Percentiles rank a stretch among this genome's conserved stretches.
phyloP scores from a whole-genome alignment of 2,329 filamentous ascomycete genomes.

The Karstenula rhodostoma region DNA sequence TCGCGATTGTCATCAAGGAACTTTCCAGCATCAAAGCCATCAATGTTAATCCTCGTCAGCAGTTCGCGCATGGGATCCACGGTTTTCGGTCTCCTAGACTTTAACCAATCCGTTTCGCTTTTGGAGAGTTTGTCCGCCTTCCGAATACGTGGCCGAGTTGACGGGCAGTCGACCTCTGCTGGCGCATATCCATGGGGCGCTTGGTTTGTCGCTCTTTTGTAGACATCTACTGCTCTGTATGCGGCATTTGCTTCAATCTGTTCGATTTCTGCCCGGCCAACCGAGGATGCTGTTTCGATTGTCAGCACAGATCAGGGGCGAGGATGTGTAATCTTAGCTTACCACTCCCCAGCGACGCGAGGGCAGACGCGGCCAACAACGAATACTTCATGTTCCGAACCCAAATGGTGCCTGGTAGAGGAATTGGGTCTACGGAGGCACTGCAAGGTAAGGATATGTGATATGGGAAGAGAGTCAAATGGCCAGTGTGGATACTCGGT shows the following conservation, averaged over 20 bases:
- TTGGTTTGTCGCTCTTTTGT: conserved; percentile 59
- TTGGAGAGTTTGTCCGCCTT: conserved; percentile 68
- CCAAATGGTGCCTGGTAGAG: neutral
- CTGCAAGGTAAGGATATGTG: neutral
- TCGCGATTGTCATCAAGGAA: conserved; percentile 71
- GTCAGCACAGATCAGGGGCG: conserved; percentile 6
- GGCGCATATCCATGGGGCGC: conserved; percentile 77
- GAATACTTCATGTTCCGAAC: conserved; percentile 37
- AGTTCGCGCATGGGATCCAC: conserved; percentile 78
- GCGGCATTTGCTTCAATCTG: conserved; percentile 30
- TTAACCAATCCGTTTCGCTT: conserved; percentile 78
- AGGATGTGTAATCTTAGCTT: conserved; percentile 20
- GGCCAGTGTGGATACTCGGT: conserved; percentile 1
- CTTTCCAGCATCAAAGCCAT: conserved; percentile 75
- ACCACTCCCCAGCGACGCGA: conserved; percentile 42
- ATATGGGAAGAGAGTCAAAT: neutral
- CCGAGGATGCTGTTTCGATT: conserved; percentile 35
- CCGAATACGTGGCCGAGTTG: conserved; percentile 73
- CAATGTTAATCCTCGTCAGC: conserved; percentile 74
- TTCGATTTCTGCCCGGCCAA: conserved; percentile 31
- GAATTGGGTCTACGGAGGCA: neutral
- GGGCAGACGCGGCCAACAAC: conserved; percentile 37
- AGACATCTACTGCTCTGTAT: conserved; percentile 27
- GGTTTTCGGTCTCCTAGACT: conserved; percentile 74
- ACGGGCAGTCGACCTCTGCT: conserved; percentile 71